Evolutionary conservation across 345 rosid species (phyloP).

Genomic region (Capsella bursapastoris): DNA sequence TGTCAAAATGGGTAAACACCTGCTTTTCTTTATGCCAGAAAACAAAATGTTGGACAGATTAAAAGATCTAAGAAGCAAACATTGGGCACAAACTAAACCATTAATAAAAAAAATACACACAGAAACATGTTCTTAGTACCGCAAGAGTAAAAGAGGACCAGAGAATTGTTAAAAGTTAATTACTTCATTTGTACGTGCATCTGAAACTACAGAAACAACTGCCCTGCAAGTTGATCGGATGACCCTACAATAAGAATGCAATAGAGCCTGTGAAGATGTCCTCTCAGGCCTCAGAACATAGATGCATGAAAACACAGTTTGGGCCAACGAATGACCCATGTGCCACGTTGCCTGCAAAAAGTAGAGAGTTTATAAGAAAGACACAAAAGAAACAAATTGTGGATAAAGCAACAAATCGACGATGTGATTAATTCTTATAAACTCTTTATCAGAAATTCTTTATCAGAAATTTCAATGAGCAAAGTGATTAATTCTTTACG

Average conservation of each 20-base stretch:
- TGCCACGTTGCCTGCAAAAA: constrained; percentile 97
- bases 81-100: neutral
- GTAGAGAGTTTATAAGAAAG: constrained; percentile 35
- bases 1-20: constrained; percentile 15
- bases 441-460: neutral
- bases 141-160: constrained; percentile 40
- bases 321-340: constrained; percentile 96
- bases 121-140: constrained; percentile 4
- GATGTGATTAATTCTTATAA: neutral
- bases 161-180: constrained; percentile 64
- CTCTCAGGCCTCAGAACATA: constrained; percentile 91
- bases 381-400: neutral
- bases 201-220: constrained; percentile 88
- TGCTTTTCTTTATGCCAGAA: neutral
- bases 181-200: constrained; percentile 99
- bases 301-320: constrained; percentile 97
- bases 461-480: neutral
- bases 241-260: constrained; percentile 90
- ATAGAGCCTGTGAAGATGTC: constrained; percentile 78
- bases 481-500: neutral
- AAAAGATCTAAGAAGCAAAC: constrained; percentile 23
- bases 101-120: neutral
- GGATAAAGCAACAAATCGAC: constrained; percentile 7
- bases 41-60: neutral
- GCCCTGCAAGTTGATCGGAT: constrained; percentile 93